Base-by-base conservation (phyloP, 2,329 filamentous ascomycete genomes). In the Fusarium redolens region DNA sequence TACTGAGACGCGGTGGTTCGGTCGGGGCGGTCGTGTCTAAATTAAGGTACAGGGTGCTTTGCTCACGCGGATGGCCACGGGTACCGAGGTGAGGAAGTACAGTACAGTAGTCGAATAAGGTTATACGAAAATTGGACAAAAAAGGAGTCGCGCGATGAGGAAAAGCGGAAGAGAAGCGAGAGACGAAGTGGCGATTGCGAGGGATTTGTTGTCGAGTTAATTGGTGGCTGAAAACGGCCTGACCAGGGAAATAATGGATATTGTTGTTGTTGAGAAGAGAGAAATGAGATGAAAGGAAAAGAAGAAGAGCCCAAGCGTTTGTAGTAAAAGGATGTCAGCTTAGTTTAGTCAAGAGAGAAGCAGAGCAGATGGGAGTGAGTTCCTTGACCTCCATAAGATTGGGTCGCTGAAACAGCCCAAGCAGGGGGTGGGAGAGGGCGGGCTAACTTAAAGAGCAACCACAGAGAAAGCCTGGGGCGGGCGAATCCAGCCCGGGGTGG, bases 301-400 rank as follows among this genome's bases (percentile, higher is more conserved):
- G 57, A 48, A 41, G 58, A 71, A 74, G 67, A 68, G 64, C 61
- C 51, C 59, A 64, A 65, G 62, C 64, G 69, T 69, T 40, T 40
- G 50, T 47, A 63, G 44, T 47, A 67, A 69, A 58, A 72, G 57
- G 61, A 73, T 73, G 71, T 68, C 70, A 71, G 71, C 65, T 68
- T 68, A 47, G 33, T 65, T 51, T 48, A 56, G 58, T 48, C 20
- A 45, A 52, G 47, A 63, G 61, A 62, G 44, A 51, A 54, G 48
- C 30, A 55, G 22, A 59, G 28, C 43, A 20, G 37, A 44, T 31
- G 37, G 28, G 52, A 30, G 50, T 54, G 35, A 54, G 50, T 54
- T 54, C 50, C 50, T n/a, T 54, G 50, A 54, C 50, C 50, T 61
- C 22, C 47, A 61, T 43, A 61, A 61, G 35, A 61, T 55, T 55